These are phyloP conservation scores for Kregervanrija pseudodelftensis DNA, from an alignment of 805 yeast species.

Conservation along the genomic window DNA sequence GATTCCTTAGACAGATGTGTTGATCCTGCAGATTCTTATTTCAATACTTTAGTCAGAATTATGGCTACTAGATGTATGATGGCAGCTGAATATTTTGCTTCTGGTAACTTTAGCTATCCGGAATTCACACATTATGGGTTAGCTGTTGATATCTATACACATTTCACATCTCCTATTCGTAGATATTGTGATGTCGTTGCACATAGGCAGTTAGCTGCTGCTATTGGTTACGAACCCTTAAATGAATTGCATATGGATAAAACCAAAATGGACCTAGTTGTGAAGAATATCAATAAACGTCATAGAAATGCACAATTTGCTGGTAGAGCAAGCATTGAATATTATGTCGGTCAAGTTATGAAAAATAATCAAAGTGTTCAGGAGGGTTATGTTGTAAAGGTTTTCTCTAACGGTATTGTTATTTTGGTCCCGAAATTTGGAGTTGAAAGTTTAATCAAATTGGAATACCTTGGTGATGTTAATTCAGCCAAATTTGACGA, in stretches of 20 bases:
- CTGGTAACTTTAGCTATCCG: constrained; percentile 83
- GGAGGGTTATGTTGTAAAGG: constrained; percentile 87
- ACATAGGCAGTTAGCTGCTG: constrained; percentile 97
- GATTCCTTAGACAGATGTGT: constrained; percentile 86
- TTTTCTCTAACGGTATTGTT: constrained; percentile 90
- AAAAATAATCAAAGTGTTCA: constrained; percentile 72
- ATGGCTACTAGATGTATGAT: constrained; percentile 99
- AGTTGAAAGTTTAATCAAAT: constrained; percentile 83
- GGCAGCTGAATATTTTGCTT: constrained; percentile 96
- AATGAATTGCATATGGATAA: constrained; percentile 82
- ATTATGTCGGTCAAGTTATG: constrained; percentile 97
- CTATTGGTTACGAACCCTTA: constrained; percentile 85
- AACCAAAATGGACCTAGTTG: constrained; percentile 79
- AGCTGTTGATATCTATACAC: constrained; percentile 96
- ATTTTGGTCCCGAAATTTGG: constrained; percentile 94
- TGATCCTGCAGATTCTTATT: constrained; percentile 79
- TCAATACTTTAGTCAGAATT: constrained; percentile 88
- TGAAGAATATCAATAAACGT: constrained; percentile 82
- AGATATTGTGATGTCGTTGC: constrained; percentile 97
- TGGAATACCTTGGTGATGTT: constrained; percentile 66
- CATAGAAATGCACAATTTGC: constrained; percentile 99
- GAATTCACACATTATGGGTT: constrained; percentile 96
- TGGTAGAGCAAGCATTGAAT: constrained; percentile 95
- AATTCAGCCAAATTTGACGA: constrained; percentile 66
- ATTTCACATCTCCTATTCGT: constrained; percentile 96